Percentiles rank a stretch among this genome's conserved stretches.
Conservation (phyloP, 805 yeast genomes). For the Wickerhamomyces ciferrii region DNA sequence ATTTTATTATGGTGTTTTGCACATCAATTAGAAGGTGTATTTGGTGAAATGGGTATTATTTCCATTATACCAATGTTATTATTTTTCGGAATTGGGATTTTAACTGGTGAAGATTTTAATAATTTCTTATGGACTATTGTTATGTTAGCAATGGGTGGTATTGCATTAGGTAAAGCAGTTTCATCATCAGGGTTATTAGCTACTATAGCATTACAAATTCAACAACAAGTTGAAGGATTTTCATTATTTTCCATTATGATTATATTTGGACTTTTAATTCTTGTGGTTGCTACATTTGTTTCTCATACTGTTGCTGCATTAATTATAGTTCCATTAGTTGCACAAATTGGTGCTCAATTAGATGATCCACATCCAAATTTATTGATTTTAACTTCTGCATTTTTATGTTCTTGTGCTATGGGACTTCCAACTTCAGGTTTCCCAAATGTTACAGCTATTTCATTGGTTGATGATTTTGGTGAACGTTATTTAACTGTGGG, state of each 20-base stretch:
- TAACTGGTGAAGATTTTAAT: constrained; percentile 88
- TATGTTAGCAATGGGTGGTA: constrained; percentile 95
- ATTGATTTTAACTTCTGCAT: constrained; percentile 58
- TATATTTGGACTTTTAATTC: constrained; percentile 75
- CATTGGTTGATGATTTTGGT: constrained; percentile 90
- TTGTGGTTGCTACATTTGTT: constrained; percentile 88
- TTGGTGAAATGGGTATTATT: constrained; percentile 97
- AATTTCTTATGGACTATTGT: constrained; percentile 97
- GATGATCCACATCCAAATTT: constrained; percentile 80
- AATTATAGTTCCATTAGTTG: constrained; percentile 84
- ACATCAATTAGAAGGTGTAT: constrained; percentile 58
- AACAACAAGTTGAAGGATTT: constrained; percentile 56
- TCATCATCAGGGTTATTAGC: constrained; percentile 82
- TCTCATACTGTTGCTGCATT: constrained; percentile 97
- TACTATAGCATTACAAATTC: constrained; percentile 71
- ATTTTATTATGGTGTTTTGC: constrained; percentile 89
- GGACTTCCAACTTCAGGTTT: constrained; percentile 97
- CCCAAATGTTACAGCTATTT: constrained; percentile 96
- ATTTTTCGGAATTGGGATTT: constrained; percentile 87
- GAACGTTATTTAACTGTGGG: constrained; percentile 83
- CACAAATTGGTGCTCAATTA: constrained; percentile 77
- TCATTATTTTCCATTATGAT: constrained; percentile 69
- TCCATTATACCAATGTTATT: constrained; percentile 86
- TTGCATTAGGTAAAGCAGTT: constrained; percentile 92
- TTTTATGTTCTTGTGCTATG: constrained; percentile 92